phyloP scores from a whole-genome alignment of 805 yeast genomes.

The Pichia manshurica region DNA sequence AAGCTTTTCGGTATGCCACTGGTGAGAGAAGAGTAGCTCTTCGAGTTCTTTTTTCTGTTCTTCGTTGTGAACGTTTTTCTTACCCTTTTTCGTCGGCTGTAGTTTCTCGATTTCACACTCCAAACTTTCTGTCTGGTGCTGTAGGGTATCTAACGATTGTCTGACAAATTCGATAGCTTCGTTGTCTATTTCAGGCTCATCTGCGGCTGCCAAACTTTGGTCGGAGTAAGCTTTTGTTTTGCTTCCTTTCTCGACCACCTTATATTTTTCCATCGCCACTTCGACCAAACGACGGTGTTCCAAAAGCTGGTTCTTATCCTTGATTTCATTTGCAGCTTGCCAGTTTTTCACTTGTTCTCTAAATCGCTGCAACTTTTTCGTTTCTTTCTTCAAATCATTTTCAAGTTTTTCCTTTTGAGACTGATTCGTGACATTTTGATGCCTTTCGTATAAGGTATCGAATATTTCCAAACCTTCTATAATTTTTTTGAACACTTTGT shows the following conservation, averaged over 20 bases:
- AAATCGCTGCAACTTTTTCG: conserved; percentile 52
- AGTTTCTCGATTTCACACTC: conserved; percentile 65
- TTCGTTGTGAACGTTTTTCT: conserved; percentile 36
- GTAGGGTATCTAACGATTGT: conserved; percentile 68
- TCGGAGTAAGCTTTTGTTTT: conserved; percentile 55
- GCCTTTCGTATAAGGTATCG: conserved; percentile 51
- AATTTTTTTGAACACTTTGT: conserved; percentile 56
- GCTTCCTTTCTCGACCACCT: conserved; percentile 50
- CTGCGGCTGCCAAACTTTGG: conserved; percentile 46
- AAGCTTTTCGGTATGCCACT: conserved; percentile 70
- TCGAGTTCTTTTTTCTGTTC: conserved; percentile 54
- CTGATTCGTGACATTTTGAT: conserved; percentile 40
- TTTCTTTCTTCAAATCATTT: conserved; percentile 52
- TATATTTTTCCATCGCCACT: conserved; percentile 55
- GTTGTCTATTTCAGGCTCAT: conserved; percentile 61
- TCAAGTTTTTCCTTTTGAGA: conserved; percentile 54
- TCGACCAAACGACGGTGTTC: conserved; percentile 40
- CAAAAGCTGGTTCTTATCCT: conserved; percentile 38
- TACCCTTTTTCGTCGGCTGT: conserved; percentile 45
- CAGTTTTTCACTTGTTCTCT: conserved; percentile 57
- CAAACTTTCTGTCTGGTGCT: conserved; percentile 68
- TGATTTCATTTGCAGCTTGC: conserved; percentile 50
- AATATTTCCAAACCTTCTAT: conserved; percentile 51
- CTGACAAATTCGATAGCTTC: conserved; percentile 69
- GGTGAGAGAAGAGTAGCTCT: conserved; percentile 65